Percentiles rank a stretch among this genome's conserved stretches.
phyloP scores from a whole-genome alignment of 2,329 filamentous ascomycete genomes.

The Cylindrodendrum hubeiense region DNA sequence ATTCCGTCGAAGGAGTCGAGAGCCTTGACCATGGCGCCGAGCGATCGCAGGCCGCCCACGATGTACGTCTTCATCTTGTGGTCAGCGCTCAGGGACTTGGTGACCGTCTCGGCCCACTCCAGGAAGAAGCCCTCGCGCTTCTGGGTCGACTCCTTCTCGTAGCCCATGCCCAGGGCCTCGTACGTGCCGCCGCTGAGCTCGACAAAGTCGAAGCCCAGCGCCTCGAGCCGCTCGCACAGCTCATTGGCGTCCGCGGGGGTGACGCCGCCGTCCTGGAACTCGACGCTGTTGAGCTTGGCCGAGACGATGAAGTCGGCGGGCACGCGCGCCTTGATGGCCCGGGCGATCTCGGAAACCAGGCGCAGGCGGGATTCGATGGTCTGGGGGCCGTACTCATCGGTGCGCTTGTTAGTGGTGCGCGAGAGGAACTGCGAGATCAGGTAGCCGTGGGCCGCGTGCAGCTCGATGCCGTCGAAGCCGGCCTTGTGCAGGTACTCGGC shows the following conservation, averaged over 20 bases:
- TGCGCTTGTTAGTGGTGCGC: slow-evolving; percentile 61
- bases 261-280: slow-evolving; percentile 67
- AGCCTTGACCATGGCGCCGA: slow-evolving; percentile 68
- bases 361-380: slow-evolving; percentile 58
- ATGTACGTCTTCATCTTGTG: slow-evolving; percentile 67
- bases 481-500: slow-evolving; percentile 73
- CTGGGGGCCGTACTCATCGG: slow-evolving; percentile 61
- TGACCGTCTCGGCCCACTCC: slow-evolving; percentile 67
- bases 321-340: slow-evolving; percentile 48
- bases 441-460: slow-evolving; percentile 68
- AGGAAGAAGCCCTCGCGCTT: slow-evolving; percentile 71
- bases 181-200: slow-evolving; percentile 72
- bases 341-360: slow-evolving; percentile 57
- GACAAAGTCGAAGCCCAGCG: slow-evolving; percentile 66
- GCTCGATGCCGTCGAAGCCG: slow-evolving; percentile 66
- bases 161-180: slow-evolving; percentile 61
- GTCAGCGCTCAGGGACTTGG: slow-evolving; percentile 44
- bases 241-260: slow-evolving; percentile 62
- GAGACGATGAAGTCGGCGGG: slow-evolving; percentile 56
- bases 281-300: slow-evolving; percentile 69
- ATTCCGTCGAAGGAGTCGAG: slow-evolving; percentile 70
- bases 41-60: slow-evolving; percentile 68
- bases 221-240: slow-evolving; percentile 60
- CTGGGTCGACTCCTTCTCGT: slow-evolving; percentile 65
- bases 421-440: slow-evolving; percentile 66